Base-by-base conservation (phyloP, 164 flowering plant genomes). In the Platanus orientalis region DNA sequence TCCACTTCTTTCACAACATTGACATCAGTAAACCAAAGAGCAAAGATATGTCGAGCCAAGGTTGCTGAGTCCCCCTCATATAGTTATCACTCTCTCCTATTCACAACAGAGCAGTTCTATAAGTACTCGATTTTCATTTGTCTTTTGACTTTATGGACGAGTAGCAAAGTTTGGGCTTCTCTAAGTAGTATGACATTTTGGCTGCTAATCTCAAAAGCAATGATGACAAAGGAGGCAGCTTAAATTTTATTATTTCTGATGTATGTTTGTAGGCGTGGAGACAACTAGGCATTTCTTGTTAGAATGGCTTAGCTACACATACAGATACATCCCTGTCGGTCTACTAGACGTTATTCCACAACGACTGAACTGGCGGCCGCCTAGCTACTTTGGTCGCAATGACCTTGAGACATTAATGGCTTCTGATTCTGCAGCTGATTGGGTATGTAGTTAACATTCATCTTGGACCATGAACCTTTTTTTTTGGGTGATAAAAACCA, bases 371-470 rank as follows among this genome's bases (percentile, higher is more conserved):
- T 94, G 96, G 97, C 88, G 99, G n/a, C 82, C 90, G 9, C 99
- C 99, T 5, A 78, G 96, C 29, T 94, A 84, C 65, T 76, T 49
- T 60, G 96, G 96, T 28, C 92, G 97, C 40, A 76, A 94, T 74
- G 96, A 94, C 58, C 88, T 94, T 30, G 99, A 94, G 72, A 91
- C 99, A 7, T 74, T 94, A 20, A 89, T 94, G 99, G 87, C 92
- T 42, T 94, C 97, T 55, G 97, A 94, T 52, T 92, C 96, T 62
- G 99, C 96, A 20, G 97, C 96, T 60, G 97, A 94, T 67, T 92
- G 99, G 97, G 97, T 94, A 83, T 52, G 75, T 20, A 2, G 1
- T 48, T 61, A 0, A 6, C 17, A 32, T 63, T 63, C 19, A 2
- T 11, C 12, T 26, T 20, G 45, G 42, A 5, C 19, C 19, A 28